A percentile compares a stretch with the other conserved stretches of the same genome.
These are phyloP conservation scores for Astragalus glycyphyllos DNA, from an alignment of 306 rosid genomes.

Conservation along the genomic window DNA sequence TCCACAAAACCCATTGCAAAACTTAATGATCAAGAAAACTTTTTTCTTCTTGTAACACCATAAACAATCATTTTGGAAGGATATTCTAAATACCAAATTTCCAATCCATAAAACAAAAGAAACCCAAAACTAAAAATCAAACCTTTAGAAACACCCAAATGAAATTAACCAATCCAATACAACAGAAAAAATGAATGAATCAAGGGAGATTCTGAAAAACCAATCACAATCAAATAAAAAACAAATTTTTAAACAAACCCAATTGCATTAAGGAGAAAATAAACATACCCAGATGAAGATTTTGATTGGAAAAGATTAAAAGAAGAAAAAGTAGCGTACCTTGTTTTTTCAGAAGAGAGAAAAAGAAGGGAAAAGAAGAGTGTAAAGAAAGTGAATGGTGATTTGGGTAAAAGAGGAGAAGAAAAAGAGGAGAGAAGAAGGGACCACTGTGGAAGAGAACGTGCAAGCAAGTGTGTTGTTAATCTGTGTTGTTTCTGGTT, in stretches of 20 bases:
- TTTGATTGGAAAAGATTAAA: constrained; percentile 5
- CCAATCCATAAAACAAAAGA: constrained; percentile 14
- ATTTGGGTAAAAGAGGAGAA: background rate
- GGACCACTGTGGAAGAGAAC: constrained; percentile 44
- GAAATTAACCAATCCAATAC: constrained; percentile 31
- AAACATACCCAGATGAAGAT: constrained; percentile 44
- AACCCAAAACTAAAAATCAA: background rate
- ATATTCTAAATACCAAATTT: constrained; percentile 21
- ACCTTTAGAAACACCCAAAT: constrained; percentile 36
- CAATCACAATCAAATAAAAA: constrained; percentile 44
- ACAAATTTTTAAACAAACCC: constrained; percentile 50
- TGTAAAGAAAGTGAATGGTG: constrained; percentile 22
- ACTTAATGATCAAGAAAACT: constrained; percentile 37
- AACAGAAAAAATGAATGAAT: constrained; percentile 45
- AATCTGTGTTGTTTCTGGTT: constrained; percentile 32
- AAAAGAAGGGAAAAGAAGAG: constrained; percentile 36
- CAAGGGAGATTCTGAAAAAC: constrained; percentile 34
- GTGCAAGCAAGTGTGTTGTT: constrained; percentile 66
- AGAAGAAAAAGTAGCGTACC: constrained; percentile 31
- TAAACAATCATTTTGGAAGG: constrained; percentile 21
- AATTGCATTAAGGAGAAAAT: constrained; percentile 38
- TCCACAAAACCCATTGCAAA: constrained; percentile 35
- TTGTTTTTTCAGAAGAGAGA: constrained; percentile 35
- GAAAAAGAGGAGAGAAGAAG: constrained; percentile 16
- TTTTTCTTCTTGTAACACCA: constrained; percentile 20